These are phyloP conservation scores for Drechslerella dactyloides DNA, from an alignment of 2,329 filamentous ascomycete genomes.

Conservation along the genomic window DNA sequence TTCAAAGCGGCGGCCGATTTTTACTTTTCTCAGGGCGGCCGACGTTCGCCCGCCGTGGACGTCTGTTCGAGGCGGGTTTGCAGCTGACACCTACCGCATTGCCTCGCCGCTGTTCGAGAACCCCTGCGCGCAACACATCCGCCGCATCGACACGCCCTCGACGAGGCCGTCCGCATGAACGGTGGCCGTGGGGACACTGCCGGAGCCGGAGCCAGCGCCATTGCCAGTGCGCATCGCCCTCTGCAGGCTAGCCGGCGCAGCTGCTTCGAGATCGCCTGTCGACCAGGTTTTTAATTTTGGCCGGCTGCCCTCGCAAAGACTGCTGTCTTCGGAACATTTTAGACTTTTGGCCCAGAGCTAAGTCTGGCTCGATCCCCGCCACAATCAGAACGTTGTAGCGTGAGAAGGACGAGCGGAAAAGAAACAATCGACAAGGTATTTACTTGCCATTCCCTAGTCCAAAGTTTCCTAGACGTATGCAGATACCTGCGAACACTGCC, in stretches of 20 bases:
- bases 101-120: constrained; percentile 8
- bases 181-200: not conserved
- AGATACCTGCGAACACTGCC: constrained; percentile 1
- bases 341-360: constrained; percentile 29
- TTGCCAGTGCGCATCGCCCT: too few species aligned
- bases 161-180: constrained; percentile 6
- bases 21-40: constrained; percentile 9
- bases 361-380: constrained; percentile 8
- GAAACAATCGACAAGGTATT: constrained; percentile 42
- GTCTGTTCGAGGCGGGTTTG: not conserved
- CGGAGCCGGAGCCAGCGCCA: not conserved
- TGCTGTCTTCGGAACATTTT: constrained; percentile 51
- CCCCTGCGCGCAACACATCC: constrained; percentile 44
- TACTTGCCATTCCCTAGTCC: constrained; percentile 14
- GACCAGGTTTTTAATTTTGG: constrained; percentile 36
- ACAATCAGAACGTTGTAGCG: constrained; percentile 27
- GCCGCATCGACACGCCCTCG: constrained; percentile 25
- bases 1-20: constrained; percentile 45
- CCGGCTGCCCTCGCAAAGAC: constrained; percentile 34
- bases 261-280: constrained; percentile 30
- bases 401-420: constrained; percentile 5
- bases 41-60: not conserved
- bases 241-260: not conserved
- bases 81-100: constrained; percentile 40
- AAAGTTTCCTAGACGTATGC: constrained; percentile 16